Evolutionary conservation across 2,329 filamentous ascomycete species (phyloP), one percentile per base, ranked within the genome.

Genomic region (Ophiostoma perfectum): DNA sequence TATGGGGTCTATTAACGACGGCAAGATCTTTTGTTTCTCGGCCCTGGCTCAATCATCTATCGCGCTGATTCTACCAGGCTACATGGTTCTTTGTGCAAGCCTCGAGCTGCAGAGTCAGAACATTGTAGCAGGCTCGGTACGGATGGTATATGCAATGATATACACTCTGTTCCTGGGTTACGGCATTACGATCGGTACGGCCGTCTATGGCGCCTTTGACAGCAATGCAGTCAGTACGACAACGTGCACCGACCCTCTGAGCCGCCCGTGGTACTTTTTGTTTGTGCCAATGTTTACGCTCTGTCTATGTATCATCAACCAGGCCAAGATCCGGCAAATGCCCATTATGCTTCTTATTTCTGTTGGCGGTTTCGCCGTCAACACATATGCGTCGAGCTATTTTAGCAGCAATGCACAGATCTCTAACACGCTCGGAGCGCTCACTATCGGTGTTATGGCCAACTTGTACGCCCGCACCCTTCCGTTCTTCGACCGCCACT

Each of bases 381-480:
- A 90, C 77, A 91, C 86, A 78, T 93, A 91, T 77, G 87, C 85
- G 14, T 85, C 86, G 44, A 80, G 83, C 42, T 86, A 84, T 71
- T 91, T 94, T 75, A 79, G 83, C 38, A 85, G 83, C 65, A 93
- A 91, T 73, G 85, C 86, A 0, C 90, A 93, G 72, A 86, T 96
- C 44, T 88, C 88, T 68, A 92, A 90, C 77, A 91, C 91, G 58
- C 82, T 95, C 1, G 90, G 90, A 44, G 91, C 92, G 0, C 83
- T 96, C 66, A 85, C 86, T 0, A 87, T 96, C 14, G 92, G 92
- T 11, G 84, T 93, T 45, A 79, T 92, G 65, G 91, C 91, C 3
- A 96, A 96, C 72, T 75, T 92, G 2, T 94, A 95, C 79, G 89
- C 89, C 14, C 85, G 91, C 2, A 78, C 88, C n/a, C 86, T 87